These are phyloP conservation scores for Diutina sp. DNA, from an alignment of 1,139 yeast genomes.

Conservation along the genomic window DNA sequence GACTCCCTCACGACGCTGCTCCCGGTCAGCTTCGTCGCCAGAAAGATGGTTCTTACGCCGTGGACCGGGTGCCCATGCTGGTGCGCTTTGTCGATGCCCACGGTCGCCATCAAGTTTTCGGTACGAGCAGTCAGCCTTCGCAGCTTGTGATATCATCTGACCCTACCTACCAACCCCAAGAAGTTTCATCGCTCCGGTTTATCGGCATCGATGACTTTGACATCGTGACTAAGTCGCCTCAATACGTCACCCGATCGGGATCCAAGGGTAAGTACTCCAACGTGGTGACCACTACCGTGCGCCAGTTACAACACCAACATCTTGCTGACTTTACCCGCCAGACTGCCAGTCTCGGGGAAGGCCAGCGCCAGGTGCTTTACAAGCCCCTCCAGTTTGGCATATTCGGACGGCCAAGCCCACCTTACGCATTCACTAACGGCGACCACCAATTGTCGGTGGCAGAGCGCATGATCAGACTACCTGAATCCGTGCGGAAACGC, in stretches of 20 bases:
- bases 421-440: not conserved
- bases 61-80: not conserved
- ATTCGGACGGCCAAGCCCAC: not conserved
- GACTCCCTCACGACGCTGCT: not conserved
- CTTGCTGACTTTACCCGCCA: not conserved
- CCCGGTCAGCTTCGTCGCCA: not conserved
- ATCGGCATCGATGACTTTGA: not conserved
- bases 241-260: not conserved
- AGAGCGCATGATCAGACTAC: not conserved
- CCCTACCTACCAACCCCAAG: not conserved
- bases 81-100: not conserved
- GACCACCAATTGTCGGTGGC: not conserved
- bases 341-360: not conserved
- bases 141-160: not conserved
- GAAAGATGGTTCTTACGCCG: not conserved
- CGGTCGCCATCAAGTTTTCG: not conserved
- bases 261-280: not conserved
- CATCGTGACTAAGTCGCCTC: not conserved
- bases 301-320: not conserved
- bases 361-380: not conserved
- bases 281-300: not conserved
- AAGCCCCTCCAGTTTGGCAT: not conserved
- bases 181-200: not conserved
- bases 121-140: not conserved
- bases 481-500: not conserved